Conservation (phyloP, 345 rosid genomes). For the Firmiana major region DNA sequence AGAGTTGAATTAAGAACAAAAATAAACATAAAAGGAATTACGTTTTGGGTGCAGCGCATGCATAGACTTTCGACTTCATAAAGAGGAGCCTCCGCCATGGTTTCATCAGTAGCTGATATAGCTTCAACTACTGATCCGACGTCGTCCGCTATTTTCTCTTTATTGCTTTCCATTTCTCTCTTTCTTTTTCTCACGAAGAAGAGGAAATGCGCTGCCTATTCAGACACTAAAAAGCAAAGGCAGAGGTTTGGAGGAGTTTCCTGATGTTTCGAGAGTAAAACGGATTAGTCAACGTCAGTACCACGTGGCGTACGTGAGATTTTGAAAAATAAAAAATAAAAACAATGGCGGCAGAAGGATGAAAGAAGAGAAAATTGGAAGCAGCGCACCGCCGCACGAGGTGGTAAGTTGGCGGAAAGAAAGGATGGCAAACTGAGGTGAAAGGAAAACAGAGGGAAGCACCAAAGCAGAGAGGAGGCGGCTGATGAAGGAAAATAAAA, state of each 20-base stretch:
- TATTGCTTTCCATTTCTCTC: neutral
- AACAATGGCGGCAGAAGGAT: neutral
- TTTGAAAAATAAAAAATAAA: neutral
- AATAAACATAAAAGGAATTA: slow-evolving; percentile 11
- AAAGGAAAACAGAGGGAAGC: neutral
- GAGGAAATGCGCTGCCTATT: neutral
- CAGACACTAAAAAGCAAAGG: neutral
- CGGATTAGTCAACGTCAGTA: neutral
- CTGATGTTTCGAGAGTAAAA: neutral
- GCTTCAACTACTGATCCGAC: neutral
- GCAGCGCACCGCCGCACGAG: neutral
- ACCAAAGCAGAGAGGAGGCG: neutral
- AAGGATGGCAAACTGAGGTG: neutral
- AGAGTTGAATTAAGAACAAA: neutral
- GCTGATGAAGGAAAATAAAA: neutral
- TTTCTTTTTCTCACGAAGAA: neutral
- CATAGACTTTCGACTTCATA: slow-evolving; percentile 79
- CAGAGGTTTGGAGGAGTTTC: neutral
- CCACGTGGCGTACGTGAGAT: neutral
- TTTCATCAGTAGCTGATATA: neutral
- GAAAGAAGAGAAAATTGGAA: neutral
- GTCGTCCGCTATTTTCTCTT: neutral
- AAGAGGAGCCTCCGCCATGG: neutral
- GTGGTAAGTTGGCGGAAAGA: neutral
- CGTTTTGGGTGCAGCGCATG: slow-evolving; percentile 88